Percentiles rank a stretch among this genome's conserved stretches.
These are phyloP conservation scores for Vitis labrusca DNA, from an alignment of 164 flowering plant genomes.

Conservation along the genomic window DNA sequence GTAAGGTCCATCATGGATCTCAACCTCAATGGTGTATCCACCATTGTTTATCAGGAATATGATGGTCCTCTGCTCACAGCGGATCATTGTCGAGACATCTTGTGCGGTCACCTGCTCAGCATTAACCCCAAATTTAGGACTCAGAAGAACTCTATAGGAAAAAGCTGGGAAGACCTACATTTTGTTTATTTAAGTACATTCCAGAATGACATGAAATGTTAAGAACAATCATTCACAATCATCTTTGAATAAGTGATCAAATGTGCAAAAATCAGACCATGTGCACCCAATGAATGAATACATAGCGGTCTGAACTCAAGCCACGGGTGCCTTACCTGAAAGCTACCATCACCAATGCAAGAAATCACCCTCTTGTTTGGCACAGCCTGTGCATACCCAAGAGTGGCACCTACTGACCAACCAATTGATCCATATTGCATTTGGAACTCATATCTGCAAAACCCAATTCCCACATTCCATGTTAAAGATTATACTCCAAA, in stretches of 20 bases:
- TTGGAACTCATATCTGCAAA: conserved; percentile 75
- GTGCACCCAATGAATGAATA: too few species aligned
- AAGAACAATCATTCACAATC: background rate
- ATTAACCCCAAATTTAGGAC: conserved; percentile 5
- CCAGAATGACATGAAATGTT: background rate
- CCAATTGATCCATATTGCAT: conserved; percentile 93
- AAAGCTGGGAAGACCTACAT: too few species aligned
- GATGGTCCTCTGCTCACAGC: conserved; percentile 62
- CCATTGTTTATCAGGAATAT: conserved; percentile 90
- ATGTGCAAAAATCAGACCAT: background rate
- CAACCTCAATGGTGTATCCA: conserved; percentile 81
- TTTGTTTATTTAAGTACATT: too few species aligned
- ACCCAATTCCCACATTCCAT: background rate
- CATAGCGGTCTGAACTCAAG: too few species aligned
- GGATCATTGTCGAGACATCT: conserved; percentile 80
- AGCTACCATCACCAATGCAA: conserved; percentile 92
- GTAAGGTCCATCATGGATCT: conserved; percentile 88
- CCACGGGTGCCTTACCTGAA: conserved; percentile 49
- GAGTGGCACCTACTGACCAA: conserved; percentile 94
- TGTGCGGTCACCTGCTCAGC: conserved; percentile 71
- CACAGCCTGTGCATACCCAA: conserved; percentile 87
- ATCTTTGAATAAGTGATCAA: background rate
- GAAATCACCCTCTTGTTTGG: conserved; percentile 77
- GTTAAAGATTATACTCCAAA: background rate
- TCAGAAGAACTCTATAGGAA: too few species aligned